phyloP scores from a whole-genome alignment of 495 filamentous ascomycete species.

The Podospora pseudocomata region DNA sequence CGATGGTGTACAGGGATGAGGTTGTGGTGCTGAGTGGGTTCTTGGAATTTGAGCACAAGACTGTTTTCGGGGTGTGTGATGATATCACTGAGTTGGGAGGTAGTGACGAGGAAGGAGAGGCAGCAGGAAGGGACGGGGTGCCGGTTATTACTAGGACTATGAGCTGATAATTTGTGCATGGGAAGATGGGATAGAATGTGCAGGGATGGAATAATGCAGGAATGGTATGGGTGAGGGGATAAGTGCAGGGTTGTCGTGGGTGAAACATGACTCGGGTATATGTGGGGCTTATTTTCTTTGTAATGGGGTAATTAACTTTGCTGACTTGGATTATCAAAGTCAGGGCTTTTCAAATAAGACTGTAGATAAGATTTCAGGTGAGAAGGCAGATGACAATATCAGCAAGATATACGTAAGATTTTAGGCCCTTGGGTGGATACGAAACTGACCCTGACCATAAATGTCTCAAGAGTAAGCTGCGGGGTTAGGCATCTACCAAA shows the following conservation, averaged over 20 bases:
- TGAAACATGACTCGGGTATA: neutral
- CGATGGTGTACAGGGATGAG: constrained; percentile 21
- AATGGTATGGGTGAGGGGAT: neutral
- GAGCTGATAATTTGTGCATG: neutral
- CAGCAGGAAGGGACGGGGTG: neutral
- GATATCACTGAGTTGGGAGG: neutral
- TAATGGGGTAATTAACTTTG: too few relatives aligned
- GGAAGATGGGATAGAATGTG: neutral
- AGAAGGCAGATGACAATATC: too few relatives aligned
- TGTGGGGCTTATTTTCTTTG: neutral
- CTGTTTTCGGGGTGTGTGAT: constrained; percentile 12
- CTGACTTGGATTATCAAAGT: too few relatives aligned
- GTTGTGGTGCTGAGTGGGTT: constrained; percentile 26
- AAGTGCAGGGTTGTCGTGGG: neutral
- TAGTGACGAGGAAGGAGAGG: neutral
- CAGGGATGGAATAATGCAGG: neutral
- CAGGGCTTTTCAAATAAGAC: too few relatives aligned
- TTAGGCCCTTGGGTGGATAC: too few relatives aligned
- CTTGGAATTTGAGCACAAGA: constrained; percentile 27
- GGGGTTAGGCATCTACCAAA: too few relatives aligned
- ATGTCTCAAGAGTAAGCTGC: too few relatives aligned
- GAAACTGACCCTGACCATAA: too few relatives aligned
- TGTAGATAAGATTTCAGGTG: too few relatives aligned
- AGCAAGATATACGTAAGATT: too few relatives aligned
- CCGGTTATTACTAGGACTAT: constrained; percentile 12